Evolutionary conservation across 139 green algal genomes (phyloP).

Genomic region (Chlorella vulgaris): DNA sequence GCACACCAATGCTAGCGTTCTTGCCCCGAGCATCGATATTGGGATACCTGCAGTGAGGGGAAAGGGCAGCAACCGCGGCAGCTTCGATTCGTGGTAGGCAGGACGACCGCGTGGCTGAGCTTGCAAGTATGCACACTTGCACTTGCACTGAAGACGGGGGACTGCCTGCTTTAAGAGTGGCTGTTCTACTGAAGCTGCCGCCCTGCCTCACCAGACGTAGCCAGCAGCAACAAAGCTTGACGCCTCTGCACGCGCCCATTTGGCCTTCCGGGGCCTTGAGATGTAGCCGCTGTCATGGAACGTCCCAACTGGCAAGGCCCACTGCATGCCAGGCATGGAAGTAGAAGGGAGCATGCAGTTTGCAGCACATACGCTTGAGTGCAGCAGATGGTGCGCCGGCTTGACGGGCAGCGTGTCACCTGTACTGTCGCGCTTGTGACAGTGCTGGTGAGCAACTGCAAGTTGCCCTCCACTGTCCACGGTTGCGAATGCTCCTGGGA

Average conservation of each 20-base stretch:
- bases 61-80: too few relatives aligned
- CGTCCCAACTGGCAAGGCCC: not conserved
- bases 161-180: too few relatives aligned
- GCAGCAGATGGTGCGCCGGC: too few relatives aligned
- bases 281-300: not conserved
- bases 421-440: not conserved
- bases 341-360: too few relatives aligned
- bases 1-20: not conserved
- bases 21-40: not conserved
- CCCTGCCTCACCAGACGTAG: not conserved
- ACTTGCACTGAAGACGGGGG: too few relatives aligned
- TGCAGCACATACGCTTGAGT: too few relatives aligned
- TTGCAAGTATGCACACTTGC: too few relatives aligned
- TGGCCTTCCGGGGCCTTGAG: not conserved
- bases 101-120: too few relatives aligned
- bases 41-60: not conserved
- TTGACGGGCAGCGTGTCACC: too few relatives aligned
- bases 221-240: not conserved
- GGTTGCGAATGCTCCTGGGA: not conserved
- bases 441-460: not conserved
- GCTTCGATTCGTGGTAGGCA: too few relatives aligned
- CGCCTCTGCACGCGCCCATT: not conserved
- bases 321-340: not conserved
- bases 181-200: too few relatives aligned
- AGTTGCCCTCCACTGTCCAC: not conserved